Base-by-base conservation (phyloP, 805 yeast species). In the Kluyveromyces siamensis region DNA sequence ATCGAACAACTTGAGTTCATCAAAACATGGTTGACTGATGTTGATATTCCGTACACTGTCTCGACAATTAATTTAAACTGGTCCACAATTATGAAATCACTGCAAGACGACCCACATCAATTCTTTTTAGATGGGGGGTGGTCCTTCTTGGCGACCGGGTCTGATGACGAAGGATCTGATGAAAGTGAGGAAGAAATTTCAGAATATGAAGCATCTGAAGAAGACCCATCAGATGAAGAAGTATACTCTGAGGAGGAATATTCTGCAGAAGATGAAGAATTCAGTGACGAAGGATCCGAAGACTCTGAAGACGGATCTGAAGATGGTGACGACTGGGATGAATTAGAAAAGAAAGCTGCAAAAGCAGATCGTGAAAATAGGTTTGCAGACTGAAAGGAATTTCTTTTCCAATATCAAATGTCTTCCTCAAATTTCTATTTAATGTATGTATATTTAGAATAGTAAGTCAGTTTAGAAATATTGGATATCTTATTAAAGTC, bases 1-100 rank as follows among this genome's bases (percentile, higher is more conserved):
- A 87, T 89, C 79, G 95, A 86, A 60, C 76, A 85, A 47, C 71
- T 93, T 49, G 99, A 93, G 63, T 91, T 86, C 63, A 86, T 93
- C 52, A 93, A 91, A 67, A 88, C 87, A 45, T 93, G 99, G 99
- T 73, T 93, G 51, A 87, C 96, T n/a, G 96, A 93, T 65, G 96
- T 93, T 62, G 99, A 93, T 66, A 85, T 93, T 54, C 96, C 99
- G 37, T 83, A 77, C 71, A 85, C 90, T 62, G 96, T 89, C 60
- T 96, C 97, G 47, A 90, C 95, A 41, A 84, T 93, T 70, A 91
- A 91, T 71, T 81, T 93, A 78, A 89, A 88, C 71, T 93, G 99
- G 99, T 74, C 81, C 13, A 83, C 89, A 21, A 90, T 93, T 63
- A 91, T 93, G 96, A 91, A 89, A 70, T 88, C 97, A 0, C 81